Evolutionary conservation across 2,329 filamentous ascomycete species (phyloP).

Genomic region (Aspergillus bombycis): DNA sequence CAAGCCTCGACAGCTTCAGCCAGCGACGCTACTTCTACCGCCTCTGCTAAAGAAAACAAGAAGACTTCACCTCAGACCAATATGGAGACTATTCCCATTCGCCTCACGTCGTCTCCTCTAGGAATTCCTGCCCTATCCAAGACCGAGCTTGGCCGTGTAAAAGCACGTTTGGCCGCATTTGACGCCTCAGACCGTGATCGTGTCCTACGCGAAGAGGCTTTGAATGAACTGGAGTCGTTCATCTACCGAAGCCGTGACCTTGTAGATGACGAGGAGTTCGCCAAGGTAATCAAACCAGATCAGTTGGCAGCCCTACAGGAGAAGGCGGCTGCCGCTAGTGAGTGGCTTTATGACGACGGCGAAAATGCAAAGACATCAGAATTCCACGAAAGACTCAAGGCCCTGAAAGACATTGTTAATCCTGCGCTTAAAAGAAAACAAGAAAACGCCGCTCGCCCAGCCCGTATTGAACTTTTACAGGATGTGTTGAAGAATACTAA

Average conservation of each 20-base stretch:
- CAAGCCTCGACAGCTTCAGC: constrained; percentile 50
- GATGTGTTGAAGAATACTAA: constrained; percentile 72
- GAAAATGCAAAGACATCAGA: constrained; percentile 73
- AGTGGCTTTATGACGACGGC: constrained; percentile 91
- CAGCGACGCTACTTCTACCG: constrained; percentile 54
- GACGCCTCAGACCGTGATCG: constrained; percentile 82
- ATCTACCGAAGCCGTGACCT: constrained; percentile 88
- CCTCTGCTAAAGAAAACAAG: constrained; percentile 48
- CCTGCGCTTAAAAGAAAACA: constrained; percentile 76
- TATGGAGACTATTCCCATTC: constrained; percentile 56
- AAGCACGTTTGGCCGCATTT: constrained; percentile 79
- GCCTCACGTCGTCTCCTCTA: constrained; percentile 52
- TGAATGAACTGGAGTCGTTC: constrained; percentile 91
- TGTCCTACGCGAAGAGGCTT: constrained; percentile 75
- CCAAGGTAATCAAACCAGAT: constrained; percentile 68
- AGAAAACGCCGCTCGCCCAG: constrained; percentile 72
- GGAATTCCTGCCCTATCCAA: constrained; percentile 42
- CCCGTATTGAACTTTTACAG: constrained; percentile 67
- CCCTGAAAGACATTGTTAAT: constrained; percentile 74
- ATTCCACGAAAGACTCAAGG: constrained; percentile 75
- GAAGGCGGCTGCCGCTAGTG: constrained; percentile 70
- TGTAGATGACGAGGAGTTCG: constrained; percentile 75
- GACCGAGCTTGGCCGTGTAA: constrained; percentile 53
- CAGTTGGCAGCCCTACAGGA: constrained; percentile 69
- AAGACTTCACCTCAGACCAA: constrained; percentile 49